Percentiles rank a stretch among this genome's conserved stretches.
phyloP scores from a whole-genome alignment of 140 eudicot species.

The Stevia rebaudiana region DNA sequence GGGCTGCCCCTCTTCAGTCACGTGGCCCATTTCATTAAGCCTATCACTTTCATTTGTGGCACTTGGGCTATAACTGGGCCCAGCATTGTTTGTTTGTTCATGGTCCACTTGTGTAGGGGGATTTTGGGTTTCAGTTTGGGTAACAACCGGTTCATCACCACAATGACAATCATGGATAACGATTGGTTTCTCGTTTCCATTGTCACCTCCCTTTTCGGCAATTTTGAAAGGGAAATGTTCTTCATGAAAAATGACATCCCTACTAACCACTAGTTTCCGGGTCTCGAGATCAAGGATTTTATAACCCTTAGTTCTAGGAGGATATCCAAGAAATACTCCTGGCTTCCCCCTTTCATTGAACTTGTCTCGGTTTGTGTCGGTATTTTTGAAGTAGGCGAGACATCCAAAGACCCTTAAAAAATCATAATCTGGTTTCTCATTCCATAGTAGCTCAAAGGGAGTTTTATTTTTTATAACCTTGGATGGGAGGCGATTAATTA shows the following conservation, averaged over 20 bases:
- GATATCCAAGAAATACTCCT: background rate
- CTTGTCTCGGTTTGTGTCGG: background rate
- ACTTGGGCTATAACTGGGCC: background rate
- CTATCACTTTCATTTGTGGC: background rate
- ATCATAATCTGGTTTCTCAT: background rate
- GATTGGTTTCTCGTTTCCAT: background rate
- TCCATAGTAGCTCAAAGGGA: background rate
- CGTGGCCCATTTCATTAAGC: background rate
- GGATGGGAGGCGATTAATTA: background rate
- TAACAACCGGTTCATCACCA: background rate
- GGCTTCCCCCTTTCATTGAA: background rate
- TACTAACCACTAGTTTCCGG: background rate
- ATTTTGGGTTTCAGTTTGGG: background rate
- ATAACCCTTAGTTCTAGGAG: background rate
- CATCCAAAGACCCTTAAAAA: background rate
- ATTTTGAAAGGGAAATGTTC: background rate
- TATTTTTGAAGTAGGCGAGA: background rate
- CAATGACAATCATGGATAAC: conserved; percentile 2
- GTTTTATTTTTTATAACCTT: background rate
- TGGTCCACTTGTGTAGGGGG: background rate
- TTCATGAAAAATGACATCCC: background rate
- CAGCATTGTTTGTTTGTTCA: background rate
- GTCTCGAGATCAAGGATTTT: conserved; percentile 1
- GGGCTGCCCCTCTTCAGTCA: background rate
- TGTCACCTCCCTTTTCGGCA: background rate